Evolutionary conservation across 2,329 filamentous ascomycete genomes (phyloP).

Genomic region (Hypoxylon sp.): DNA sequence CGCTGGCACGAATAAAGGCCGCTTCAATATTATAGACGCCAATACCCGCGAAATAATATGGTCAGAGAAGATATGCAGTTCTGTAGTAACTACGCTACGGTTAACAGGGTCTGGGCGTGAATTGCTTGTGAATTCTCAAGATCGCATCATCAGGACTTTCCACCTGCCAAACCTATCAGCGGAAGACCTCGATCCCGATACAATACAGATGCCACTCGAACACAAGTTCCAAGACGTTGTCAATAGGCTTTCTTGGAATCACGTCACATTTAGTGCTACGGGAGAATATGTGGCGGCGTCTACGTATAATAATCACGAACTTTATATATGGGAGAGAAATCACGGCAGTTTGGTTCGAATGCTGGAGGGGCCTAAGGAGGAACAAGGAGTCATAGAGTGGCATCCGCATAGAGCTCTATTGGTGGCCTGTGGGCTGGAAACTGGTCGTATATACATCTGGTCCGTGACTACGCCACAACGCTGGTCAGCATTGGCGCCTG

Average conservation of each 20-base stretch:
- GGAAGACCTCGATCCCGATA: constrained; percentile 82
- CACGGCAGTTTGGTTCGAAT: constrained; percentile 97
- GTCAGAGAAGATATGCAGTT: constrained; percentile 88
- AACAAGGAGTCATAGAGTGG: constrained; percentile 97
- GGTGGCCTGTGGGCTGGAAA: constrained; percentile 92
- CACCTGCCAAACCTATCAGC: constrained; percentile 83
- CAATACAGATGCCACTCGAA: constrained; percentile 90
- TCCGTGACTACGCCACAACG: constrained; percentile 94
- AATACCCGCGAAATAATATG: constrained; percentile 86
- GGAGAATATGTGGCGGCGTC: constrained; percentile 97
- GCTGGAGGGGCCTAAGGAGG: constrained; percentile 95
- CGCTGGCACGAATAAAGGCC: constrained; percentile 94
- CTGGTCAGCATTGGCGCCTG: constrained; percentile 96
- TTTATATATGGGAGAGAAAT: constrained; percentile 97
- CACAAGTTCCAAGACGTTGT: constrained; percentile 99
- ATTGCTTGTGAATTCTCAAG: constrained; percentile 91
- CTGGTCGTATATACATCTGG: constrained; percentile 95
- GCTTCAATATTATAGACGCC: constrained; percentile 94
- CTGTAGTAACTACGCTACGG: constrained; percentile 89
- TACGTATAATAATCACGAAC: constrained; percentile 98
- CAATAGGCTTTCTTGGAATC: constrained; percentile 95
- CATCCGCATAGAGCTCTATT: constrained; percentile 90
- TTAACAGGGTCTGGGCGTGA: constrained; percentile 88
- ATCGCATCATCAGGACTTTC: constrained; percentile 94
- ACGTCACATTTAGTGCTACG: constrained; percentile 93